Conservation (phyloP, 257 asterid genomes). For the Catharanthus roseus region DNA sequence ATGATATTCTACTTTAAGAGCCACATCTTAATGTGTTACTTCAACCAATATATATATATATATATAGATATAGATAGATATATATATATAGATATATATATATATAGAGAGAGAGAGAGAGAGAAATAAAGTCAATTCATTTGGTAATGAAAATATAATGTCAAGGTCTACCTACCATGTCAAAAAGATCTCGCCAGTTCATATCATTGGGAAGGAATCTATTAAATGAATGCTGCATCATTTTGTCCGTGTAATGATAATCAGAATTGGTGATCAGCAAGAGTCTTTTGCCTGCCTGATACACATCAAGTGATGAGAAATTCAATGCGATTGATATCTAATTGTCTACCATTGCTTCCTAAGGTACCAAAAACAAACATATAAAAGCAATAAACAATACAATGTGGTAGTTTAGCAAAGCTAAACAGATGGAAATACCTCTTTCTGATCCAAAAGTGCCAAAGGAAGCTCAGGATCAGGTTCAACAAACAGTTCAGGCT, state of each 20-base stretch:
- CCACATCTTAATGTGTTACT: neutral
- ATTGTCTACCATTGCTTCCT: neutral
- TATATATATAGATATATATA: too few species aligned
- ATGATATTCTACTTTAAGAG: neutral
- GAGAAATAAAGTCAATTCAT: conserved; percentile 7
- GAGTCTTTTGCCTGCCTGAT: conserved; percentile 83
- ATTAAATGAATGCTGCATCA: conserved; percentile 93
- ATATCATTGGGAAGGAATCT: conserved; percentile 88
- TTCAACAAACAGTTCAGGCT: conserved; percentile 82
- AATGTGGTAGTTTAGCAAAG: conserved; percentile 1
- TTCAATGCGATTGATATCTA: neutral
- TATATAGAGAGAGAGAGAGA: too few species aligned
- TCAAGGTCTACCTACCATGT: conserved; percentile 52
- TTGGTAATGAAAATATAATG: conserved; percentile 9
- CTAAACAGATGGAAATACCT: conserved; percentile 35
- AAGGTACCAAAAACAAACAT: neutral
- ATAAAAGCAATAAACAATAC: neutral
- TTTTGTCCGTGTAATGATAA: conserved; percentile 82
- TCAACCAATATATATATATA: conserved; percentile 12
- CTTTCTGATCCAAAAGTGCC: conserved; percentile 85
- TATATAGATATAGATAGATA: too few species aligned
- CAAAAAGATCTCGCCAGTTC: conserved; percentile 87
- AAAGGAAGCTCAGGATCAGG: conserved; percentile 95
- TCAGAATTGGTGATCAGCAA: conserved; percentile 90
- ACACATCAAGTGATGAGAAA: conserved; percentile 19